phyloP scores from a whole-genome alignment of 129 eudicot genomes.

The Ambrosia trifida region DNA sequence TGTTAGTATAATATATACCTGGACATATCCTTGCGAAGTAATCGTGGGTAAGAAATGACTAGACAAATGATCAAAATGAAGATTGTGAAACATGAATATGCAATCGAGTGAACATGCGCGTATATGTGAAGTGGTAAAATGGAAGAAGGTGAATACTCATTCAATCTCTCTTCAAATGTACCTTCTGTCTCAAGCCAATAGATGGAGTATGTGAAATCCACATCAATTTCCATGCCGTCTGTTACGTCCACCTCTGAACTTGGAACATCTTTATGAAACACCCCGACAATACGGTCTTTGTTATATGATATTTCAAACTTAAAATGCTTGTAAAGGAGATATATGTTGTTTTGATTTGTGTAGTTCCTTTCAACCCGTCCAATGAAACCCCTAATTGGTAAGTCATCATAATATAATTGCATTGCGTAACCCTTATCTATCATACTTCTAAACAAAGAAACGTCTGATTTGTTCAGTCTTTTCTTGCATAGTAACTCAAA shows the following conservation, averaged over 20 bases:
- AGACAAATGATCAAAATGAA: constrained; percentile 49
- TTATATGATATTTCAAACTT: background rate
- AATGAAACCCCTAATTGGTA: constrained; percentile 33
- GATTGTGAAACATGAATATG: constrained; percentile 46
- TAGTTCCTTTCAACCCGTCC: background rate
- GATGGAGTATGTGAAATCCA: constrained; percentile 50
- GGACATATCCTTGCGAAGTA: constrained; percentile 61
- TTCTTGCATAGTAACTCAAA: constrained; percentile 21
- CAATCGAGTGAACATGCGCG: constrained; percentile 46
- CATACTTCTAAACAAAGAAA: constrained; percentile 37
- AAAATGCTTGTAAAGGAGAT: constrained; percentile 5
- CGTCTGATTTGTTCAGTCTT: constrained; percentile 39
- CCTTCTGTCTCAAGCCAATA: constrained; percentile 49
- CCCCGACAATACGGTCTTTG: background rate
- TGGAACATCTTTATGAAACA: background rate
- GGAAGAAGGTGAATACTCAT: constrained; percentile 39
- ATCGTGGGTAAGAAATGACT: constrained; percentile 42
- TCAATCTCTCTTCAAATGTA: constrained; percentile 64
- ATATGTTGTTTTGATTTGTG: background rate
- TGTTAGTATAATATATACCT: constrained; percentile 35
- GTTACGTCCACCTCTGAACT: background rate
- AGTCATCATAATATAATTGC: constrained; percentile 55
- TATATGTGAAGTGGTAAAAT: constrained; percentile 48
- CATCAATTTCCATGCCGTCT: constrained; percentile 35
- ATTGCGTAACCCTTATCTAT: constrained; percentile 40